Conservation (phyloP, 2,329 filamentous ascomycete genomes). For the Trichoderma guizhouense region DNA sequence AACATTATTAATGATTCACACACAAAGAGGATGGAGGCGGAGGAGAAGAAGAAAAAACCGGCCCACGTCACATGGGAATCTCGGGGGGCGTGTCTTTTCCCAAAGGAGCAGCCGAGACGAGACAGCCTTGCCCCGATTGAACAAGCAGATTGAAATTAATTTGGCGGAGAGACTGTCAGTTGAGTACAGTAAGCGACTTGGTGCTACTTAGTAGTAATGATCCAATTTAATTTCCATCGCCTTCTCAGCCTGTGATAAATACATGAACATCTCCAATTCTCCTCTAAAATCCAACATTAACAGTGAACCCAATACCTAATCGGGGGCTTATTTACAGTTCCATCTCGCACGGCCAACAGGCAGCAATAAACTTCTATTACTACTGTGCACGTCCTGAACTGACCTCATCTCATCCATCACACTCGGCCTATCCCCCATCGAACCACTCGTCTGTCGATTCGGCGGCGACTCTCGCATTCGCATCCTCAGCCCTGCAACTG, state of each 20-base stretch:
- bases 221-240: neutral
- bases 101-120: neutral
- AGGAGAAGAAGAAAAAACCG: neutral
- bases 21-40: neutral
- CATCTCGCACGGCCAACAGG: neutral
- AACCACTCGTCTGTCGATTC: conserved; percentile 12
- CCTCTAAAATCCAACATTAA: neutral
- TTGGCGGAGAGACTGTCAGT: neutral
- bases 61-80: neutral
- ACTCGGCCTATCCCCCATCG: neutral
- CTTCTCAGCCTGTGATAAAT: neutral
- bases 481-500: neutral
- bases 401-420: neutral
- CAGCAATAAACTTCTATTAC: no score
- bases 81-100: neutral
- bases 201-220: neutral
- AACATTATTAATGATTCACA: neutral
- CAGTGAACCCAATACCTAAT: no score
- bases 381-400: neutral
- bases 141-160: neutral
- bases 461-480: neutral
- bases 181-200: neutral
- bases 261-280: neutral
- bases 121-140: neutral
- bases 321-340: neutral